phyloP scores from a whole-genome alignment of 257 asterid genomes.

The Solanum pinnatisectum region DNA sequence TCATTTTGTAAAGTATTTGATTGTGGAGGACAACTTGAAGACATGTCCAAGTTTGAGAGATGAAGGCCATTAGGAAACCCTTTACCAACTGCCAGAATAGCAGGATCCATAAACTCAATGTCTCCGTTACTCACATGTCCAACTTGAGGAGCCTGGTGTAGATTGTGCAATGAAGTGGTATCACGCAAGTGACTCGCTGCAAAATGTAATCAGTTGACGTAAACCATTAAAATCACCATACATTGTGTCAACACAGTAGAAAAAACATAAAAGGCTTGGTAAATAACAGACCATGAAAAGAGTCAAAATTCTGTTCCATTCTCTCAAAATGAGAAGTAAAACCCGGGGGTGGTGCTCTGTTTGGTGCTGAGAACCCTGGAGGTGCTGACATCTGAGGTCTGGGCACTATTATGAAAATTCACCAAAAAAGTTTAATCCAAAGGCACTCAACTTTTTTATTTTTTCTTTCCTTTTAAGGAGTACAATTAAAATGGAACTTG shows the following conservation, averaged over 20 bases:
- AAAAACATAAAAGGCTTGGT: background rate
- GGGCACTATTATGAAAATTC: constrained; percentile 40
- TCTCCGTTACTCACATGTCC: constrained; percentile 44
- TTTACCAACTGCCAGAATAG: constrained; percentile 93
- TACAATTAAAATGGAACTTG: background rate
- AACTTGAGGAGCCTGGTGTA: constrained; percentile 40
- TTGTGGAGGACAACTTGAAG: constrained; percentile 51
- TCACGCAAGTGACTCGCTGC: constrained; percentile 58
- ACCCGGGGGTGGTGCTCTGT: constrained; percentile 87
- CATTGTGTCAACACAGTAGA: background rate
- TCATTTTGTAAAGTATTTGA: constrained; percentile 45
- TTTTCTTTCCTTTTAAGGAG: background rate
- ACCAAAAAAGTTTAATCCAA: background rate
- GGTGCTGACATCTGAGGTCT: constrained; percentile 88
- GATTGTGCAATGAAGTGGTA: constrained; percentile 42
- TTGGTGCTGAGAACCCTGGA: constrained; percentile 76
- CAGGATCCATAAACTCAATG: constrained; percentile 93
- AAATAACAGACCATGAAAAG: constrained; percentile 42
- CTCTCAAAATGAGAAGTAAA: constrained; percentile 60
- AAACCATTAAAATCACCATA: background rate
- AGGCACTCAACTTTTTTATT: background rate
- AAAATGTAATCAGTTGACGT: constrained; percentile 1
- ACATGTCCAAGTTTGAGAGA: constrained; percentile 43
- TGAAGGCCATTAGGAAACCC: constrained; percentile 56
- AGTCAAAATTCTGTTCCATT: constrained; percentile 40